Percentiles rank a stretch among this genome's conserved stretches.
phyloP scores from a whole-genome alignment of 1,139 yeast genomes.

The Suhomyces coccinellae region DNA sequence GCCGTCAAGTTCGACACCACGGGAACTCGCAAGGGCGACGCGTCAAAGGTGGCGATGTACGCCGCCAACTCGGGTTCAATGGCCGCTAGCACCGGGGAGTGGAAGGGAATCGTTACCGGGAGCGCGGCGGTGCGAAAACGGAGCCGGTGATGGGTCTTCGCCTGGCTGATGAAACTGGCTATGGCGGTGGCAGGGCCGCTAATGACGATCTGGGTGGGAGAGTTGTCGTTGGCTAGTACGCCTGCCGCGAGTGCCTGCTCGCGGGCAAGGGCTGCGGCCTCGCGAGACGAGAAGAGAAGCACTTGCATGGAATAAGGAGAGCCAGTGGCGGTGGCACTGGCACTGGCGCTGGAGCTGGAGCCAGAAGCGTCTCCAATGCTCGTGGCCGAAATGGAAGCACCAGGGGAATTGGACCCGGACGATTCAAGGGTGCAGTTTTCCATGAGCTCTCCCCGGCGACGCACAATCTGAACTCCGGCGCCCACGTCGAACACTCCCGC shows the following conservation, averaged over 20 bases:
- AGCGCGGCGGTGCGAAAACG: constrained; percentile 31
- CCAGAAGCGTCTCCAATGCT: too few species aligned
- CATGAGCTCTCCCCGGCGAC: constrained; percentile 55
- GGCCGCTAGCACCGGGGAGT: constrained; percentile 37
- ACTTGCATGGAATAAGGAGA: constrained; percentile 32
- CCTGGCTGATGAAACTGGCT: constrained; percentile 16
- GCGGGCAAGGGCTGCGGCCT: constrained; percentile 21
- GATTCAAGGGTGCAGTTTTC: too few species aligned
- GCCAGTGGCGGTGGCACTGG: not conserved
- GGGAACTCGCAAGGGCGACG: constrained; percentile 16
- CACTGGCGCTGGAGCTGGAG: too few species aligned
- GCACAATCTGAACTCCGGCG: constrained; percentile 50
- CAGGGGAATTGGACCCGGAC: too few species aligned
- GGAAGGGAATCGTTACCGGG: constrained; percentile 58
- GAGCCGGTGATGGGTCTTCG: constrained; percentile 13
- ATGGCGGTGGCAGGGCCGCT: constrained; percentile 39
- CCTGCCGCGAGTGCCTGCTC: constrained; percentile 20
- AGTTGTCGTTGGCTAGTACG: constrained; percentile 46
- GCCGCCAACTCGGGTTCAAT: constrained; percentile 36
- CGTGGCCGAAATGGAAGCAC: too few species aligned
- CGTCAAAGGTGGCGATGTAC: constrained; percentile 15
- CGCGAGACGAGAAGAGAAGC: constrained; percentile 25
- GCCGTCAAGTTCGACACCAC: constrained; percentile 34
- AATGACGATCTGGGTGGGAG: constrained; percentile 43
- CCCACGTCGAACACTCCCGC: constrained; percentile 40